These are phyloP conservation scores for Diversispora epigaea DNA, from an alignment of 192 early-diverging fungal genomes.

Conservation along the genomic window DNA sequence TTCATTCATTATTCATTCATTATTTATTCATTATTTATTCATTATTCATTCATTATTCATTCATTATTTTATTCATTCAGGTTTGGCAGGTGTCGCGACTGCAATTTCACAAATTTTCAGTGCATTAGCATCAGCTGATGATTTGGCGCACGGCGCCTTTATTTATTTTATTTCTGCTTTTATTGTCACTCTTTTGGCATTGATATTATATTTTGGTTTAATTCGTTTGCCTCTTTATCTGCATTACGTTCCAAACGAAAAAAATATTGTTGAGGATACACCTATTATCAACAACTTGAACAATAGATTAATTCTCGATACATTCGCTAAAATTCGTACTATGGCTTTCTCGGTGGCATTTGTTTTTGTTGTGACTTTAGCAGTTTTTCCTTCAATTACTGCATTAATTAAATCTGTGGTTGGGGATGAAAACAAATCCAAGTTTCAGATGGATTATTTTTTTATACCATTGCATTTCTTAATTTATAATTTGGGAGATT, in stretches of 20 bases:
- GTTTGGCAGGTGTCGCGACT: slow-evolving; percentile 66
- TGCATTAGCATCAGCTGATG: slow-evolving; percentile 42
- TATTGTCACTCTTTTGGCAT: slow-evolving; percentile 40
- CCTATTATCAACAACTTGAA: slow-evolving; percentile 20
- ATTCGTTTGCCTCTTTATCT: slow-evolving; percentile 44
- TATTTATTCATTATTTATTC: no score
- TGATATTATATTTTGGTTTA: slow-evolving; percentile 42
- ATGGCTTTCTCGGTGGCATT: slow-evolving; percentile 55
- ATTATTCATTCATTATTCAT: no score
- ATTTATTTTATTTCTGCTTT: slow-evolving; percentile 53
- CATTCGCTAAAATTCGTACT: slow-evolving; percentile 32
- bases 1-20: not conserved
- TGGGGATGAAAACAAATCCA: slow-evolving; percentile 31
- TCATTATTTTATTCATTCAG: slow-evolving; percentile 22
- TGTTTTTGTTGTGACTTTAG: slow-evolving; percentile 66
- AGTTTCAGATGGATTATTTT: slow-evolving; percentile 51
- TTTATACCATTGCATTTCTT: slow-evolving; percentile 77
- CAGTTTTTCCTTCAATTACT: slow-evolving; percentile 75
- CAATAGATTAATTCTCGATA: slow-evolving; percentile 16
- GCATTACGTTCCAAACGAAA: slow-evolving; percentile 35
- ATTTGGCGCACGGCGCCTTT: slow-evolving; percentile 44
- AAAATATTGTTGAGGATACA: slow-evolving; percentile 31
- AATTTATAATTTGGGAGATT: slow-evolving; percentile 71
- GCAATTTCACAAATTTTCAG: slow-evolving; percentile 64
- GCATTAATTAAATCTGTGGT: slow-evolving; percentile 51